A percentile compares a stretch with the other conserved stretches of the same genome.
Conservation (phyloP, 768 basidiomycete genomes). For the Agrocybe pediades region DNA sequence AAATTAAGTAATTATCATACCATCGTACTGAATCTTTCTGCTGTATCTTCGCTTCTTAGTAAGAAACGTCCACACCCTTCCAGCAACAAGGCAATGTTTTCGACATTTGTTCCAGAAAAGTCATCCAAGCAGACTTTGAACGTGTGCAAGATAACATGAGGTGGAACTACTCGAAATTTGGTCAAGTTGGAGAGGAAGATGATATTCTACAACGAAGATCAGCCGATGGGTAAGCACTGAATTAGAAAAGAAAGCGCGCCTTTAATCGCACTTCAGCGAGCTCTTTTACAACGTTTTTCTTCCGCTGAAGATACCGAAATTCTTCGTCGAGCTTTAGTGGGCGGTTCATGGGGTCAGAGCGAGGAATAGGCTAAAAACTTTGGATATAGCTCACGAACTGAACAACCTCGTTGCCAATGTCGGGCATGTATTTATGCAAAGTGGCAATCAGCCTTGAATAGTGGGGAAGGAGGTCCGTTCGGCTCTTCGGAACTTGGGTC, state of each 20-base stretch:
- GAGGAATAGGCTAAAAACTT: neutral
- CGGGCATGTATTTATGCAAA: conserved; percentile 90
- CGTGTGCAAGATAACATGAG: conserved; percentile 91
- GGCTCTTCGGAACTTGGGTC: conserved; percentile 80
- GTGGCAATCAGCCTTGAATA: conserved; percentile 91
- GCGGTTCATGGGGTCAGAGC: no score
- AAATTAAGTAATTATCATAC: conserved; percentile 36
- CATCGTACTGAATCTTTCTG: conserved; percentile 87
- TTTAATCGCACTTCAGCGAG: conserved; percentile 83
- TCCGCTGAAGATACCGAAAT: conserved; percentile 91
- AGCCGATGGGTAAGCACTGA: neutral
- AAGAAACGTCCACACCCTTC: conserved; percentile 95
- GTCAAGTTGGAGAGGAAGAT: conserved; percentile 88
- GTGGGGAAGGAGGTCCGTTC: conserved; percentile 90
- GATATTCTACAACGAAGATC: conserved; percentile 64
- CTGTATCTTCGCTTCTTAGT: conserved; percentile 84
- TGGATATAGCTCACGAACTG: conserved; percentile 58
- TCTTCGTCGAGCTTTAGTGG: conserved; percentile 90
- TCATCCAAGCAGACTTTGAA: conserved; percentile 98
- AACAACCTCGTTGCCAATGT: conserved; percentile 83
- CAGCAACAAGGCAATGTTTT: conserved; percentile 87
- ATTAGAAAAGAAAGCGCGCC: conserved; percentile 32
- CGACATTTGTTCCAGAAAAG: conserved; percentile 89
- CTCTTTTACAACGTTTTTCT: conserved; percentile 92
- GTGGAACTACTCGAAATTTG: conserved; percentile 92